These are phyloP conservation scores for Lycium ferocissimum DNA, from an alignment of 257 asterid species.

Conservation along the genomic window DNA sequence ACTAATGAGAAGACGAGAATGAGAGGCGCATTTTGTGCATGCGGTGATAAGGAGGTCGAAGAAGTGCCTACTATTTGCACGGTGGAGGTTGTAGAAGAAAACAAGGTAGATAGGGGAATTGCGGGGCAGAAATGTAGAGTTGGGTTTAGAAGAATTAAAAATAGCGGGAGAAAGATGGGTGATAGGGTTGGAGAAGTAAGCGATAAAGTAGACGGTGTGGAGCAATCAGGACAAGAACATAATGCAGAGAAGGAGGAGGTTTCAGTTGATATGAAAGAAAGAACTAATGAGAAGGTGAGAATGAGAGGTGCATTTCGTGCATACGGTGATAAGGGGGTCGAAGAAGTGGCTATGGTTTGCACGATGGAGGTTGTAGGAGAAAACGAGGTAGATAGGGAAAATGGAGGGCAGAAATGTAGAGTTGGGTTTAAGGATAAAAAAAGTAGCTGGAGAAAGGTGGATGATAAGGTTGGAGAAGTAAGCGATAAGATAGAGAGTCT, in stretches of 20 bases:
- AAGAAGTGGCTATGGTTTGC: constrained; percentile 29
- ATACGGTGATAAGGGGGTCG: constrained; percentile 19
- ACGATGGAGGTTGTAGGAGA: constrained; percentile 24
- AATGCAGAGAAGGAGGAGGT: constrained; percentile 15
- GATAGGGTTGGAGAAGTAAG: constrained; percentile 24
- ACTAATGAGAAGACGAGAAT: constrained; percentile 28
- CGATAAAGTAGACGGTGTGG: background rate
- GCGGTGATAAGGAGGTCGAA: constrained; percentile 28
- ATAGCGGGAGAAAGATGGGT: background rate
- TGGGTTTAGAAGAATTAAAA: constrained; percentile 30
- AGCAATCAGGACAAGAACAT: background rate
- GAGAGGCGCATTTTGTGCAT: constrained; percentile 10
- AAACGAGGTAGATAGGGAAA: constrained; percentile 22
- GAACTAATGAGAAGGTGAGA: constrained; percentile 30
- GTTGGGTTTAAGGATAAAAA: constrained; percentile 35
- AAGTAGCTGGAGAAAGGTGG: background rate
- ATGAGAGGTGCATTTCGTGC: background rate
- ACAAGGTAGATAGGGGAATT: constrained; percentile 26
- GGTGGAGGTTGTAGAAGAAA: constrained; percentile 30
- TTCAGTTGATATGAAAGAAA: constrained; percentile 32
- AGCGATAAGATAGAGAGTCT: background rate
- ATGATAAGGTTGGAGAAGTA: constrained; percentile 28
- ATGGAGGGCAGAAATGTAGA: constrained; percentile 33
- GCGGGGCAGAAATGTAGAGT: constrained; percentile 34
- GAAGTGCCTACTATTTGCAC: constrained; percentile 31